A percentile compares a stretch with the other conserved stretches of the same genome.
Evolutionary conservation across 352 stramenopile species (phyloP).

Genomic region (Globisporangium heterothallicum): DNA sequence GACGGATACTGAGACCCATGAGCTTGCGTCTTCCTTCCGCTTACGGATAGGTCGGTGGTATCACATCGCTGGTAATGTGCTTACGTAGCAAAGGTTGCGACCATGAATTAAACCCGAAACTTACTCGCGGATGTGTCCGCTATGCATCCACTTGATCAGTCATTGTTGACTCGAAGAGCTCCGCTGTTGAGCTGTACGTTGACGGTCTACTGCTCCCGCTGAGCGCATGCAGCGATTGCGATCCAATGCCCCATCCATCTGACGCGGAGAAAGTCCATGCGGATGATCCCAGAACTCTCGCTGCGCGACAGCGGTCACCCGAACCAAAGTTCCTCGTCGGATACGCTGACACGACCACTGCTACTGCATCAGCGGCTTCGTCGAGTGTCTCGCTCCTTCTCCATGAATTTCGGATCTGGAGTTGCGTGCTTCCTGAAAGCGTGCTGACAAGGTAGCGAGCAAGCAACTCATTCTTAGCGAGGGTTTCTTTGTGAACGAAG

Average conservation of each 20-base stretch:
- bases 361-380: no score
- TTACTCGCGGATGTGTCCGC: no score
- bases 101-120: no score
- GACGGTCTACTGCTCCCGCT: background rate
- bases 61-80: constrained; percentile 19
- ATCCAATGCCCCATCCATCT: background rate
- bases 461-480: no score
- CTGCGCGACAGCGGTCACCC: no score
- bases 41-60: constrained; percentile 6
- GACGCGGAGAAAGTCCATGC: no score
- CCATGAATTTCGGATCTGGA: constrained; percentile 19
- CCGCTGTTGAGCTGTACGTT: constrained; percentile 1
- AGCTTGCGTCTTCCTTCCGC: background rate
- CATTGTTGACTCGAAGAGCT: background rate
- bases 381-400: background rate
- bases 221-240: background rate
- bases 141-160: background rate
- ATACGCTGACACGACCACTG: background rate
- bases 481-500: no score
- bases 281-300: no score
- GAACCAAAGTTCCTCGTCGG: constrained; percentile 4
- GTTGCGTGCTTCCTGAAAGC: background rate
- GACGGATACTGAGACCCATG: background rate
- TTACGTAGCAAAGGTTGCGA: no score
- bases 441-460: constrained; percentile 5